Evolutionary conservation across 1,284 basidiomycete species (phyloP).

Genomic region (Tilletia setariae): DNA sequence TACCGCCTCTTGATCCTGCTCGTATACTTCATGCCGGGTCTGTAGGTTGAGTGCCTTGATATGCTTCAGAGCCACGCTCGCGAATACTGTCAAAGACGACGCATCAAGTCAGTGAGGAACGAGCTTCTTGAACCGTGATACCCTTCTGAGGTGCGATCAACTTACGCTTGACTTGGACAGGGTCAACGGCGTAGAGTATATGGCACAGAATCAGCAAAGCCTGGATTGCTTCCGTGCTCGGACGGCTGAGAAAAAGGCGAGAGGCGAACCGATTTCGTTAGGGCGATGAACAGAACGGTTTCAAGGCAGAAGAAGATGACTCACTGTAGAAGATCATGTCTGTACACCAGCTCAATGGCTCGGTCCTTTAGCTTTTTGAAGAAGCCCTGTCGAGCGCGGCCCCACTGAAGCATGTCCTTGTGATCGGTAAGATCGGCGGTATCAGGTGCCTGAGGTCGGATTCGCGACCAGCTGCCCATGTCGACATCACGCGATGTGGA

Average conservation of each 20-base stretch:
- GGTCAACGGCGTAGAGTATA: slow-evolving; percentile 33
- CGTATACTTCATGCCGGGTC: slow-evolving; percentile 23
- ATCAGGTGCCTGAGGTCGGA: neutral
- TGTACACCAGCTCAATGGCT: slow-evolving; percentile 43
- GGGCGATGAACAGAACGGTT: neutral
- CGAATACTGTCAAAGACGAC: slow-evolving; percentile 17
- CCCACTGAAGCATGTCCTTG: slow-evolving; percentile 36
- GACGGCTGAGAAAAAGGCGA: slow-evolving; percentile 18
- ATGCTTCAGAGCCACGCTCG: slow-evolving; percentile 20
- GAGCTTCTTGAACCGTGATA: neutral
- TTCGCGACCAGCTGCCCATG: slow-evolving; percentile 3
- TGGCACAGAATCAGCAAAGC: slow-evolving; percentile 35
- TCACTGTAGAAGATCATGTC: slow-evolving; percentile 39
- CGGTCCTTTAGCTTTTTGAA: slow-evolving; percentile 41
- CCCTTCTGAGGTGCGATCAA: neutral
- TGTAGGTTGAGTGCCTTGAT: slow-evolving; percentile 18
- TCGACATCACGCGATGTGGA: slow-evolving; percentile 2
- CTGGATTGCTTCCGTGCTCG: slow-evolving; percentile 36
- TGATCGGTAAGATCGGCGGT: slow-evolving; percentile 21
- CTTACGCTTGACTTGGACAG: slow-evolving; percentile 16
- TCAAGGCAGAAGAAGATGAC: neutral
- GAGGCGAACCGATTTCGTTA: neutral
- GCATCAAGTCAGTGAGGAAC: neutral
- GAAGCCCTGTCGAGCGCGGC: slow-evolving; percentile 42
- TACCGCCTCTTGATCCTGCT: slow-evolving; percentile 26